A percentile compares a stretch with the other conserved stretches of the same genome.
Evolutionary conservation across 805 yeast genomes (phyloP).

Genomic region (Teunomyces panamensis): DNA sequence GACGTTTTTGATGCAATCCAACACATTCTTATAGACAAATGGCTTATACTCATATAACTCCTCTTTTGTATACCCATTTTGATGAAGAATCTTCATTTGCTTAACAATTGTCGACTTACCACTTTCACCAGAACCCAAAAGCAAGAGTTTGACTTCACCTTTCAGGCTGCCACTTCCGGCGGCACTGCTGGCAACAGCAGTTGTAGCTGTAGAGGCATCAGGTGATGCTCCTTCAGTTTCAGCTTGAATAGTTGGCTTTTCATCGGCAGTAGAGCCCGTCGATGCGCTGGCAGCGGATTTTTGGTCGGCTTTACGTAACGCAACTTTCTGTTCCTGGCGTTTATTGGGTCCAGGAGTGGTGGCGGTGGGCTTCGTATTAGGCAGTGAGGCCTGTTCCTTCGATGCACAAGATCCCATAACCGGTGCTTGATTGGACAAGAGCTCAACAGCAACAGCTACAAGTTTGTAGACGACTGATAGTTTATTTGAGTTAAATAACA

Average conservation of each 20-base stretch:
- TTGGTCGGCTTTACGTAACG: constrained; percentile 8
- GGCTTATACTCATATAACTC: constrained; percentile 75
- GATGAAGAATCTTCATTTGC: constrained; percentile 77
- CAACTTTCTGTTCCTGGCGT: constrained; percentile 15
- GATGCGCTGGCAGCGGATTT: constrained; percentile 8
- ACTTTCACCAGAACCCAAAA: constrained; percentile 85
- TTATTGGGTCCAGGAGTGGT: constrained; percentile 7
- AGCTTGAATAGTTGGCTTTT: background rate
- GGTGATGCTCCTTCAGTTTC: background rate
- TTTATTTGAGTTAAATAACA: background rate
- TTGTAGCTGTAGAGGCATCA: background rate
- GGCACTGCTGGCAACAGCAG: background rate
- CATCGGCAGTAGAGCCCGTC: constrained; percentile 10
- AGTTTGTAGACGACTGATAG: background rate
- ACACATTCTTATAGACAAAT: constrained; percentile 71
- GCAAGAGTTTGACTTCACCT: constrained; percentile 63
- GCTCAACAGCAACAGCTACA: background rate
- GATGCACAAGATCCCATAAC: constrained; percentile 14
- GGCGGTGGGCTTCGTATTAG: background rate
- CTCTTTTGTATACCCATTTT: constrained; percentile 65
- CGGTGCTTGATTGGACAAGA: background rate
- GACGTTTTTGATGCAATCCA: constrained; percentile 72
- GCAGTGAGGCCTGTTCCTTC: constrained; percentile 8
- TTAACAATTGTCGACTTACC: constrained; percentile 81
- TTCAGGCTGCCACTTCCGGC: background rate